Base-by-base conservation (phyloP, 2,329 filamentous ascomycete genomes). In the Cladosporium colombiae region DNA sequence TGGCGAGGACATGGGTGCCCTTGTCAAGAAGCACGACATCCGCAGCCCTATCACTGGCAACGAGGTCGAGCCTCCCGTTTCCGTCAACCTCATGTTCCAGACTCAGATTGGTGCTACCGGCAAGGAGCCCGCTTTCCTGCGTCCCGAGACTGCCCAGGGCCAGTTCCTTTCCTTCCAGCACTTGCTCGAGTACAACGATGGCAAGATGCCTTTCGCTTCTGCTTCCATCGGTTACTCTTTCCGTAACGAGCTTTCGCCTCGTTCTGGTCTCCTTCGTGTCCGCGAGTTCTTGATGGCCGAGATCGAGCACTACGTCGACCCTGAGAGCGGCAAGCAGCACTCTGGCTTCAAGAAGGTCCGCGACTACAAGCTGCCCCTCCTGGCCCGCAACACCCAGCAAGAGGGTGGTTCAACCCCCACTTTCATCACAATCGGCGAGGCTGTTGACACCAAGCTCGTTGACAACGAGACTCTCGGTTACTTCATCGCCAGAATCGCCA, bases 31-130 rank as follows among this genome's bases (percentile, higher is more conserved):
- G 83, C 91, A 95, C 80, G 88, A 97, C 71, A 90, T 99, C 79
- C 91, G 88, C 81, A 97, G 96, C 81, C 93, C 94, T 31, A 85
- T 85, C 60, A 96, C 91, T 72, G 90, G 89, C 71, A 86, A 88
- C 68, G 86, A 91, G 72, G 89, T 96, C 44, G 86, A 88, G 31
- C 89, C 91, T 33, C 95, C 95, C 3, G 90, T 96, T 60, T 85
- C 92, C 50, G 97, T 98, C 87, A 99, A 99, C 82, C 88, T 99
- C 75, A 99, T 99, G 95, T 99, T 98, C 85, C 90, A 94, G 80
- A 97, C 94, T 50, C 85, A 91, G 40, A 98, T 99, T 76, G 95
- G 95, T 68, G 93, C 94, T 65, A 96, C 91, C 82, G 91, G 91
- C 79, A 93, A 96, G 76, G 84, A 91, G 68, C 87, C 91, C 57